Conservation (phyloP, 345 rosid genomes). For the Linum trigynum region DNA sequence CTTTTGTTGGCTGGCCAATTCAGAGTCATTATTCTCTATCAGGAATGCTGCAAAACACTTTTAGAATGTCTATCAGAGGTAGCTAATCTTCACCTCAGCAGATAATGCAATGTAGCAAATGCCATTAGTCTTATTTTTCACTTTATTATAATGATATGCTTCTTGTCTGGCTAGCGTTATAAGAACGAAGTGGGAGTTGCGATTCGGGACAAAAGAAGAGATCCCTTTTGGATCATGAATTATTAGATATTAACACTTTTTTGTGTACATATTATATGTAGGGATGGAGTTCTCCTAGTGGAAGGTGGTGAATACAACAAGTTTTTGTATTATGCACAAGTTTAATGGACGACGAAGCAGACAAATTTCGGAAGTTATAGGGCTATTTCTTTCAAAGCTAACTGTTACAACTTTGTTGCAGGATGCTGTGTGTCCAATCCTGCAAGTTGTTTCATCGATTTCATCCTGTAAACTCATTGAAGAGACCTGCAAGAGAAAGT, state of each 20-base stretch:
- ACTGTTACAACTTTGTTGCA: slow-evolving; percentile 85
- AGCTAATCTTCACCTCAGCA: slow-evolving; percentile 24
- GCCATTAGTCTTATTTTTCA: slow-evolving; percentile 6
- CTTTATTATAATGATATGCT: slow-evolving; percentile 24
- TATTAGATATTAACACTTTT: slow-evolving; percentile 69
- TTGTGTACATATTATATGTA: slow-evolving; percentile 88
- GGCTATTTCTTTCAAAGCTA: slow-evolving; percentile 46
- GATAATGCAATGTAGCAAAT: slow-evolving; percentile 8
- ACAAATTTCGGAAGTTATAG: slow-evolving; percentile 59
- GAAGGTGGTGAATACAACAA: slow-evolving; percentile 77
- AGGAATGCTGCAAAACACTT: slow-evolving; percentile 89
- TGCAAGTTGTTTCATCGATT: slow-evolving; percentile 67
- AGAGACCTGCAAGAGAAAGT: slow-evolving; percentile 81
- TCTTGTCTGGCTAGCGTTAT: slow-evolving; percentile 40
- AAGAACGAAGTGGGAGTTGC: slow-evolving; percentile 57
- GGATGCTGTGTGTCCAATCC: slow-evolving; percentile 87
- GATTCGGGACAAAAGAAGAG: slow-evolving; percentile 61
- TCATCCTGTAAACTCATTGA: slow-evolving; percentile 80
- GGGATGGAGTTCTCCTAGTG: slow-evolving; percentile 90
- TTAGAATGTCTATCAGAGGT: slow-evolving; percentile 91
- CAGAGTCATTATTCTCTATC: slow-evolving; percentile 78
- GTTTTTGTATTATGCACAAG: slow-evolving; percentile 89
- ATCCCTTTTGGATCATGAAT: slow-evolving; percentile 38
- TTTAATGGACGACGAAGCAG: slow-evolving; percentile 93
- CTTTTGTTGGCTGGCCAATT: slow-evolving; percentile 82